These are phyloP conservation scores for Lactarius quietus DNA, from an alignment of 768 basidiomycete species.

Conservation along the genomic window DNA sequence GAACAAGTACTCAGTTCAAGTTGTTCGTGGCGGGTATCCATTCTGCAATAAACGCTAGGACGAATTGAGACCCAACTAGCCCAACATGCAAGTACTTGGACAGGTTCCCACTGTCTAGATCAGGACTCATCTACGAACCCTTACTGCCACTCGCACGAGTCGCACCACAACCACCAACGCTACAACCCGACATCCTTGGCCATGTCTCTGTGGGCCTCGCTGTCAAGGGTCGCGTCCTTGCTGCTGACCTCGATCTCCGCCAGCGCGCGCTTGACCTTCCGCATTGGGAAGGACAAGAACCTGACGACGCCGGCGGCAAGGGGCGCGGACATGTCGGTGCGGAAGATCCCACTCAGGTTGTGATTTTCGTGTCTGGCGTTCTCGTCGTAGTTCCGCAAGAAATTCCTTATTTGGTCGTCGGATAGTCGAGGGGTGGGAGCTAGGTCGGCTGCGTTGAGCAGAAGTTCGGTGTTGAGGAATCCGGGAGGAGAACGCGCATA, in stretches of 20 bases:
- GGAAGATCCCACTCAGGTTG: slow-evolving; percentile 86
- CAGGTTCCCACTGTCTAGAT: slow-evolving; percentile 7
- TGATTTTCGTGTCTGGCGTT: slow-evolving; percentile 86
- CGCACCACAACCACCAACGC: slow-evolving; percentile 1
- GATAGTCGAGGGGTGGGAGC: slow-evolving; percentile 72
- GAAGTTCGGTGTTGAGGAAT: slow-evolving; percentile 29
- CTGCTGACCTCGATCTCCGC: slow-evolving; percentile 84
- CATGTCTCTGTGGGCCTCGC: slow-evolving; percentile 7
- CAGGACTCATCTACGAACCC: background rate
- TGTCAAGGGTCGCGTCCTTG: slow-evolving; percentile 29
- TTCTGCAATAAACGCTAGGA: too few species aligned
- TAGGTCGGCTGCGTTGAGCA: slow-evolving; percentile 47
- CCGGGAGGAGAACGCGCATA: slow-evolving; percentile 42
- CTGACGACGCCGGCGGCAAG: slow-evolving; percentile 81
- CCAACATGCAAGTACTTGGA: too few species aligned
- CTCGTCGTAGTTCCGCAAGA: slow-evolving; percentile 87
- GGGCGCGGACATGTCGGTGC: slow-evolving; percentile 58
- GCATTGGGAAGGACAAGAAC: slow-evolving; percentile 86
- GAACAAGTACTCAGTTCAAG: too few species aligned
- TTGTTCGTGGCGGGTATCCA: too few species aligned
- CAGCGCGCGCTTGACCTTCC: slow-evolving; percentile 83
- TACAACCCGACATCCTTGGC: slow-evolving; percentile 4
- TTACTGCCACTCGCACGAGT: background rate
- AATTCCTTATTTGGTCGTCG: slow-evolving; percentile 88
- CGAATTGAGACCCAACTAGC: too few species aligned